Evolutionary conservation across 1,139 yeast species (phyloP).

Genomic region (Trichomonascaceae sp.): DNA sequence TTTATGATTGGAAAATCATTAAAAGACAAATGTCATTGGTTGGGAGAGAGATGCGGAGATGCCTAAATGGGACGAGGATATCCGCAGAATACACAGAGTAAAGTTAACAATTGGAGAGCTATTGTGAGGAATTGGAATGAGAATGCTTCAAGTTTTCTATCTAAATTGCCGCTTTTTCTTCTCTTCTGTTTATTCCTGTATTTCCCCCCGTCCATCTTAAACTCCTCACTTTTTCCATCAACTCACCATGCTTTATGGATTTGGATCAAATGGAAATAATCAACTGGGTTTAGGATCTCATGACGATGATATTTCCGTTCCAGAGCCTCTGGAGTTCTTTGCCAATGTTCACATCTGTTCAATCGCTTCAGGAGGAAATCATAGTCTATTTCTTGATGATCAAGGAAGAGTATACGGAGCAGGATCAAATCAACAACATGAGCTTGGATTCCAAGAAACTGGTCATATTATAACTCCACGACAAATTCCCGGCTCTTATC

Average conservation of each 20-base stretch:
- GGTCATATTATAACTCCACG: conserved; percentile 14
- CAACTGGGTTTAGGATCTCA: conserved; percentile 63
- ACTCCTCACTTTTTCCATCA: no score
- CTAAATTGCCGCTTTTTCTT: no score
- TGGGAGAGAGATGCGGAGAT: background rate
- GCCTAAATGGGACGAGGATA: background rate
- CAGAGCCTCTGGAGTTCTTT: conserved; percentile 21
- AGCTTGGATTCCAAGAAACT: conserved; percentile 38
- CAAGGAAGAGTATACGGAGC: conserved; percentile 50
- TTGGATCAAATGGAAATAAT: conserved; percentile 80
- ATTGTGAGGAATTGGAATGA: background rate
- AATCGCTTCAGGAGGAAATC: conserved; percentile 75
- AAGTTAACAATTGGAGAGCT: background rate
- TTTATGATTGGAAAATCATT: background rate
- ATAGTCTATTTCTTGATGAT: conserved; percentile 54
- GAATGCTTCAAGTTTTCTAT: background rate
- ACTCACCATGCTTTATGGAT: conserved; percentile 35
- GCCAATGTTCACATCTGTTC: conserved; percentile 1
- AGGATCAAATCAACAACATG: conserved; percentile 58
- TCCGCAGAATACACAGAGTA: background rate
- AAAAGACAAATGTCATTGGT: conserved; percentile 1
- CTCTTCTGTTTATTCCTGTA: background rate
- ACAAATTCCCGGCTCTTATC: conserved; percentile 7
- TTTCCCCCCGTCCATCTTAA: background rate
- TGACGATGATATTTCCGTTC: conserved; percentile 44